These are phyloP conservation scores for Aspergillus sp. DNA, from an alignment of 2,329 filamentous ascomycete species.

Conservation along the genomic window DNA sequence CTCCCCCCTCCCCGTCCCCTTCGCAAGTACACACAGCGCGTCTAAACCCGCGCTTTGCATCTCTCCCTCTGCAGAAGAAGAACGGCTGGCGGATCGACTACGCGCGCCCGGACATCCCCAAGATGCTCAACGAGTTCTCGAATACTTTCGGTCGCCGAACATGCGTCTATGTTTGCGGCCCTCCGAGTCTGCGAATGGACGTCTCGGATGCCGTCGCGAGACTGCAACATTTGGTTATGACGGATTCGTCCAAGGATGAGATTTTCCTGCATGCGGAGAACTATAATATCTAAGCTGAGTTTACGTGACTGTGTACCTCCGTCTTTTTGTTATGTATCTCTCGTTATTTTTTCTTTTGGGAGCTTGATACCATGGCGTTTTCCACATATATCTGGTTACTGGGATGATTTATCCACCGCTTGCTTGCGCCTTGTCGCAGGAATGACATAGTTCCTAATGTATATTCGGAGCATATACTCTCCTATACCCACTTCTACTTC, in stretches of 20 bases:
- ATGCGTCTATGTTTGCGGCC: constrained; percentile 92
- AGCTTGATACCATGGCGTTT: constrained; percentile 15
- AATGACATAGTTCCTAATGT: constrained; percentile 6
- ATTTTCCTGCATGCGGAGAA: constrained; percentile 95
- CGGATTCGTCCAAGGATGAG: constrained; percentile 77
- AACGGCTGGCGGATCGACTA: constrained; percentile 93
- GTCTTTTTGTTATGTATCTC: neutral
- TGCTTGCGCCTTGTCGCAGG: neutral
- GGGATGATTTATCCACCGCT: neutral
- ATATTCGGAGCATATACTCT: constrained; percentile 1
- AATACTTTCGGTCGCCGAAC: constrained; percentile 79
- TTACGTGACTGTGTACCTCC: neutral
- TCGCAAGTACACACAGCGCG: constrained; percentile 21
- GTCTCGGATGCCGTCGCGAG: constrained; percentile 84
- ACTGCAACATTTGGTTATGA: constrained; percentile 83
- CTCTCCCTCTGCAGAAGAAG: constrained; percentile 61
- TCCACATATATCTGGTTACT: neutral
- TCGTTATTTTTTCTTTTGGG: neutral
- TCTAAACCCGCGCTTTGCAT: constrained; percentile 80
- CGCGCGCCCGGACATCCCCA: constrained; percentile 83
- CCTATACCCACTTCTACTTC: constrained; percentile 16
- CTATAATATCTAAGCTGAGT: constrained; percentile 72
- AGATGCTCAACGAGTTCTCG: constrained; percentile 82
- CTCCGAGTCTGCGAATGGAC: constrained; percentile 82
- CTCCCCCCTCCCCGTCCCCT: constrained; percentile 23